These are phyloP conservation scores for Trichoderma atroviride DNA, from an alignment of 2,329 filamentous ascomycete species.

Conservation along the genomic window DNA sequence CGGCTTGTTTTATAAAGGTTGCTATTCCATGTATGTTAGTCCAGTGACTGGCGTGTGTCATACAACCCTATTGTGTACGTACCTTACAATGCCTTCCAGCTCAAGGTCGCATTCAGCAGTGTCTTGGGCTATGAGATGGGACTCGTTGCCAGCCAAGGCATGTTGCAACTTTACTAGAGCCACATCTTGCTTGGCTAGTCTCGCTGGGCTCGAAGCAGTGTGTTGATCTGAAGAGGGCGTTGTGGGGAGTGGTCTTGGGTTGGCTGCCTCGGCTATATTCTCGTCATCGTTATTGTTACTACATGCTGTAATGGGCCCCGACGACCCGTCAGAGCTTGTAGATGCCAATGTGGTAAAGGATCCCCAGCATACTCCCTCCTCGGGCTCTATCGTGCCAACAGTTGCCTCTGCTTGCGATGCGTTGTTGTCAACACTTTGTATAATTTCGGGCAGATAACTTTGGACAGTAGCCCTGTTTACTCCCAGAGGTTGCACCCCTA, in stretches of 20 bases:
- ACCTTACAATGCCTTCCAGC: background rate
- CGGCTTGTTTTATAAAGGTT: background rate
- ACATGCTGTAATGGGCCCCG: background rate
- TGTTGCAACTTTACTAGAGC: background rate
- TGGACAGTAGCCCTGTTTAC: conserved; percentile 5
- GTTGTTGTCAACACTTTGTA: background rate
- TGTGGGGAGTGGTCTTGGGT: background rate
- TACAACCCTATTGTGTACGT: background rate
- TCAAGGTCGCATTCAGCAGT: background rate
- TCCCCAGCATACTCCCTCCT: background rate
- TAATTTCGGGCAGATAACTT: background rate
- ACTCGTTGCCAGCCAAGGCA: background rate
- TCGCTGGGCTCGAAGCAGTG: background rate
- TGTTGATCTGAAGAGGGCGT: background rate
- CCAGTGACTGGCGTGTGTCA: background rate
- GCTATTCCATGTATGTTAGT: conserved; percentile 2
- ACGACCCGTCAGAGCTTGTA: background rate
- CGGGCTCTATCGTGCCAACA: background rate
- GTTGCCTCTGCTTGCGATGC: conserved; percentile 1
- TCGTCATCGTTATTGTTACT: background rate
- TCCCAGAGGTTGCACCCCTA: background rate
- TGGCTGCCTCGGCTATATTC: background rate
- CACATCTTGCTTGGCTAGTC: background rate
- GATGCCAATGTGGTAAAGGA: background rate
- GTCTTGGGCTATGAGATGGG: background rate